Evolutionary conservation across 2,329 filamentous ascomycete species (phyloP).

Genomic region (Myriosclerotinia duriaeana): DNA sequence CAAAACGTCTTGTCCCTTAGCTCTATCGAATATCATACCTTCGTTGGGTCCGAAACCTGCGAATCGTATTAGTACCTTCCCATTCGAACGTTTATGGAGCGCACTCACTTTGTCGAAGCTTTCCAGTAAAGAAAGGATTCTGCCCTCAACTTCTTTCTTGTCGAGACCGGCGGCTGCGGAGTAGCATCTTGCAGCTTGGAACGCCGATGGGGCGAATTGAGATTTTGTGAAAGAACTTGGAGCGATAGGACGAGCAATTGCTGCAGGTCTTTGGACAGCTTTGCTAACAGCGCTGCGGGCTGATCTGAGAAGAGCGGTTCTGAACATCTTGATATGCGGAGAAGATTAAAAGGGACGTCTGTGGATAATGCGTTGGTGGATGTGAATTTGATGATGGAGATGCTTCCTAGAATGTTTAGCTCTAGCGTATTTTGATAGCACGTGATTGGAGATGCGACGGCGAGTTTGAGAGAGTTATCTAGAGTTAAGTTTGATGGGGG

Average conservation of each 20-base stretch:
- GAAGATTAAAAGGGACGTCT: conserved; percentile 25
- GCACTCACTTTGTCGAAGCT: conserved; percentile 90
- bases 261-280: conserved; percentile 50
- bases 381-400: conserved; percentile 14
- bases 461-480: neutral
- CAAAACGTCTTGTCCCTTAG: conserved; percentile 27
- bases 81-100: neutral
- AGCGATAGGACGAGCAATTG: conserved; percentile 59
- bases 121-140: conserved; percentile 88
- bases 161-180: conserved; percentile 75
- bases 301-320: conserved; percentile 79
- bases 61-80: conserved; percentile 31
- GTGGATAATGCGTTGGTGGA: conserved; percentile 18
- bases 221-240: conserved; percentile 60
- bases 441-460: conserved; percentile 14
- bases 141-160: conserved; percentile 82
- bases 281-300: conserved; percentile 55
- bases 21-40: conserved; percentile 49
- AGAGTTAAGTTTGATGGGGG: conserved; percentile 2
- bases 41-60: conserved; percentile 66
- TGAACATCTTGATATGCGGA: conserved; percentile 70
- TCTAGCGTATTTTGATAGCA: conserved; percentile 28
- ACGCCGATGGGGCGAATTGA: conserved; percentile 62
- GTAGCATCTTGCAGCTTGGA: conserved; percentile 78
- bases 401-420: conserved; percentile 22